These are phyloP conservation scores for Mortierella sp. DNA, from an alignment of 371 early-diverging fungal genomes.

Conservation along the genomic window DNA sequence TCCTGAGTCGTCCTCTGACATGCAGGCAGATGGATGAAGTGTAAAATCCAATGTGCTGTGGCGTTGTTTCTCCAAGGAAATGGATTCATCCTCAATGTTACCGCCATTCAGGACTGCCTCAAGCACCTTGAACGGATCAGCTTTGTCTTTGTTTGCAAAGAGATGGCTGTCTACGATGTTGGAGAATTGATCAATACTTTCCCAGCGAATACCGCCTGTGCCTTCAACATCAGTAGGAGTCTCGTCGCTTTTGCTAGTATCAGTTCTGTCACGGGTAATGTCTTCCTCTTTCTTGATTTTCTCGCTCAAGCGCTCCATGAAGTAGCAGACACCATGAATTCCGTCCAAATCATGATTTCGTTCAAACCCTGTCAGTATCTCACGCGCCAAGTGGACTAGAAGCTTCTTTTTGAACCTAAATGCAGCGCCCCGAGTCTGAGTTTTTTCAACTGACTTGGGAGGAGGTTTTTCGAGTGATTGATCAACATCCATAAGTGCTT, in stretches of 20 bases:
- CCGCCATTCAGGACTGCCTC: not conserved
- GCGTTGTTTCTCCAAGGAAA: not conserved
- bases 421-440: too few species aligned
- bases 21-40: not conserved
- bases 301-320: too few species aligned
- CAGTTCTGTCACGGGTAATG: not conserved
- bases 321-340: too few species aligned
- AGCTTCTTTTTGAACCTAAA: too few species aligned
- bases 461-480: too few species aligned
- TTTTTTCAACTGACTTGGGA: too few species aligned
- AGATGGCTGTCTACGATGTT: not conserved
- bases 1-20: not conserved
- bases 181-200: not conserved
- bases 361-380: too few species aligned
- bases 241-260: not conserved
- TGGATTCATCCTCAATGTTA: not conserved
- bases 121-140: constrained; percentile 1
- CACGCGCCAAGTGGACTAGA: too few species aligned
- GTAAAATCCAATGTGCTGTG: not conserved
- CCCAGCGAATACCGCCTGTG: not conserved
- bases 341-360: too few species aligned
- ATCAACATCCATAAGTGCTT: too few species aligned
- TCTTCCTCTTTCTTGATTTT: too few species aligned
- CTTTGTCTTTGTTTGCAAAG: not conserved
- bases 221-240: too few species aligned